Evolutionary conservation across 768 basidiomycete genomes (phyloP).

Genomic region (Suillus alpinus): DNA sequence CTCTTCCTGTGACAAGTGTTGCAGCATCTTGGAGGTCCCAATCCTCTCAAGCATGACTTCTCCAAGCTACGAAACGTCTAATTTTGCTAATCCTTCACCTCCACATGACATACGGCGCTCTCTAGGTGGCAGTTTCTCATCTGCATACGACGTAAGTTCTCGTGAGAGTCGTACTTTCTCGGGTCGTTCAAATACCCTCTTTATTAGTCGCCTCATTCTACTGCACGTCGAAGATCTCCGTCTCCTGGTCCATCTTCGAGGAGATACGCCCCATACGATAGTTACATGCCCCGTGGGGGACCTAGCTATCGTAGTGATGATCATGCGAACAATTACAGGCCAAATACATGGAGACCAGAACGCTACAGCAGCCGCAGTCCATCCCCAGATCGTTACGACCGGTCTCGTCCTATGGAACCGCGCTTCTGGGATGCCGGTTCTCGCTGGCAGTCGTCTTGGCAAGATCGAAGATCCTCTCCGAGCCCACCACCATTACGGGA

Average conservation of each 20-base stretch:
- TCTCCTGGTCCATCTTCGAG: conserved; percentile 48
- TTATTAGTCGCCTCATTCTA: conserved; percentile 19
- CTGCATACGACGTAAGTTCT: conserved; percentile 31
- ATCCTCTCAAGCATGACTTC: conserved; percentile 13
- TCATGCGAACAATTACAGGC: conserved; percentile 42
- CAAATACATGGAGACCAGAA: conserved; percentile 35
- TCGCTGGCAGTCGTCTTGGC: conserved; percentile 39
- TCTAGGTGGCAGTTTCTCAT: conserved; percentile 15
- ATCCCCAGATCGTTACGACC: conserved; percentile 51
- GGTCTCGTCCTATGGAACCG: conserved; percentile 36
- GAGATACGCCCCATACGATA: conserved; percentile 44
- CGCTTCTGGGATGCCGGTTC: conserved; percentile 47
- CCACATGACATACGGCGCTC: conserved; percentile 28
- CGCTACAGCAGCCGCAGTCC: conserved; percentile 44
- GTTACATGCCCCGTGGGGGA: conserved; percentile 44
- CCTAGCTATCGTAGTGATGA: conserved; percentile 36
- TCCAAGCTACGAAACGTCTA: conserved; percentile 23
- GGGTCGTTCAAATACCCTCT: conserved; percentile 6
- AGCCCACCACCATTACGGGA: conserved; percentile 33
- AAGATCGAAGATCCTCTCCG: conserved; percentile 43
- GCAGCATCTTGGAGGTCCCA: neutral
- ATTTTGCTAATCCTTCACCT: conserved; percentile 24
- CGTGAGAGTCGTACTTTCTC: conserved; percentile 1
- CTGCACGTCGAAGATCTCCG: conserved; percentile 44
- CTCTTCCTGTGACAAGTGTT: conserved; percentile 4